Base-by-base conservation (phyloP, 768 basidiomycete genomes). In the Amanita rubescens region DNA sequence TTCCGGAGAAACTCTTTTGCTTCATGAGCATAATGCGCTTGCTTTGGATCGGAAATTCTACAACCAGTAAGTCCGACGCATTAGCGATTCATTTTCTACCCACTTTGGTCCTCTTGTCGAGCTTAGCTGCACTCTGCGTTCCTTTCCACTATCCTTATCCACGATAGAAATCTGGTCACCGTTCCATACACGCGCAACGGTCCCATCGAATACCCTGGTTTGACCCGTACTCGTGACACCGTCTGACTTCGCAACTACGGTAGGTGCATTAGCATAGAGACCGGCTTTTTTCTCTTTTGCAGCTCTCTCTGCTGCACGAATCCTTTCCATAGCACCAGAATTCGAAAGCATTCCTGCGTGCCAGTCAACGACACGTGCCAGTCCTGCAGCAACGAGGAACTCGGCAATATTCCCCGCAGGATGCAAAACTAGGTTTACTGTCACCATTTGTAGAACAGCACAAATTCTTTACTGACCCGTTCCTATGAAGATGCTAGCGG, bases 371-470 rank as follows among this genome's bases (percentile, higher is more conserved):
- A 97, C 79, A 54, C 91, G 86, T 15, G 94, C 95, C 1, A 97
- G 75, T 25, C 95, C 94, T 42, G 82, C 80, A 3, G 78, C 80
- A 25, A 92, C 83, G 35, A 99, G 76, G 67, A 88, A 84, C 60
- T 95, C 91, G 11, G 93, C 94, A 22, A 99, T 86, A 68, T 96
- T 96, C 30, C 95, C 95, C 15, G 85, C 90, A 8, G 95, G 94
- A 65, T 98, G 95, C 38, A 90, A 70, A 11, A 91, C 87, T 90
- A 44, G 6, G 44, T 7, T n/a, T 49, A 51, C 57, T 15, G 60
- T 51, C 55, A 57, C 38, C 42, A 11, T 14, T 25, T 37, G 4
- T 44, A 9, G 32, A 25, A 52, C 6, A 25, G 32, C 11, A 49
- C 33, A 7, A 49, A 41, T 24, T 15, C 8, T 51, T 19, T 37